Percentiles rank a stretch among this genome's conserved stretches.
Conservation (phyloP, 805 yeast species). For the Wickerhamomyces ciferrii region DNA sequence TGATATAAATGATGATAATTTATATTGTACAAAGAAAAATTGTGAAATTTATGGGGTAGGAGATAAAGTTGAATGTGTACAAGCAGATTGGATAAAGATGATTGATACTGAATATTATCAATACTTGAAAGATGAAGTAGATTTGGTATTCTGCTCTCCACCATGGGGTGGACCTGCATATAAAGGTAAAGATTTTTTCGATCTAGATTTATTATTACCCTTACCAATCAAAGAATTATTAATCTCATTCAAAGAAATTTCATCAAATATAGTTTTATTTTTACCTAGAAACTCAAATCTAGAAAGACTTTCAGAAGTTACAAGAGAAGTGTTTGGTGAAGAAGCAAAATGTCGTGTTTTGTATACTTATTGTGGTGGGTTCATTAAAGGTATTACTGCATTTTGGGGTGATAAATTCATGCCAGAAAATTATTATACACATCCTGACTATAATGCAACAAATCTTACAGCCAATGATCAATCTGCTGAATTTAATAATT, state of each 20-base stretch:
- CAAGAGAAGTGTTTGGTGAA: constrained; percentile 40
- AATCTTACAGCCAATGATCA: not conserved
- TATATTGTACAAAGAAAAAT: constrained; percentile 65
- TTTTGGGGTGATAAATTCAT: constrained; percentile 53
- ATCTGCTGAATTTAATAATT: not conserved
- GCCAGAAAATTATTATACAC: constrained; percentile 9
- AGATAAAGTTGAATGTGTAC: constrained; percentile 41
- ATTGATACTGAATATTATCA: constrained; percentile 9
- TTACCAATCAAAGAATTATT: constrained; percentile 41
- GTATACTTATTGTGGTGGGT: constrained; percentile 34
- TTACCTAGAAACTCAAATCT: constrained; percentile 58
- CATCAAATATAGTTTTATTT: constrained; percentile 50
- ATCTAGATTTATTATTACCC: constrained; percentile 43
- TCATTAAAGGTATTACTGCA: constrained; percentile 49
- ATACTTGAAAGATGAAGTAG: constrained; percentile 25
- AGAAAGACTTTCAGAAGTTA: constrained; percentile 43
- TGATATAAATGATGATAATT: constrained; percentile 54
- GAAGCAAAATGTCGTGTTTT: constrained; percentile 40
- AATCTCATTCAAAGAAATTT: constrained; percentile 32
- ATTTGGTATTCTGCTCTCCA: constrained; percentile 68
- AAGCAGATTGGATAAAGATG: constrained; percentile 40
- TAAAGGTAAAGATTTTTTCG: constrained; percentile 33
- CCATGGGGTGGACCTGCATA: constrained; percentile 87
- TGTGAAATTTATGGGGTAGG: constrained; percentile 55
- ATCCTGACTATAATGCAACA: constrained; percentile 1